Evolutionary conservation across 352 stramenopile species (phyloP).

Genomic region (Globisporangium yorkense): DNA sequence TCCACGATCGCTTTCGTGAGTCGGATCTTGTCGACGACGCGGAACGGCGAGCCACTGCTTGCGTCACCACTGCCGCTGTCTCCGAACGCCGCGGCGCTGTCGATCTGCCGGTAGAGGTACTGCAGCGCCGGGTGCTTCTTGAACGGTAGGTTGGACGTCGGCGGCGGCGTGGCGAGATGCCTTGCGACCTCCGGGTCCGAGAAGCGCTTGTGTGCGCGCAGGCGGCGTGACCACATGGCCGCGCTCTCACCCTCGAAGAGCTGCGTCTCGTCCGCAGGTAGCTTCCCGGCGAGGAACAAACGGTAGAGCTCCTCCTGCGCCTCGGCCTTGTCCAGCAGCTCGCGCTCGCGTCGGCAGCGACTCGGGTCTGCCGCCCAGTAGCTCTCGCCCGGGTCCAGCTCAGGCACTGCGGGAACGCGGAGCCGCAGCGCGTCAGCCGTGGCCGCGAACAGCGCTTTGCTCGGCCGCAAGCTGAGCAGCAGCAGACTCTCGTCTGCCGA

Average conservation of each 20-base stretch:
- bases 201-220: constrained; percentile 45
- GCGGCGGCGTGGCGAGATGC: constrained; percentile 13
- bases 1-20: constrained; percentile 70
- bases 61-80: constrained; percentile 6
- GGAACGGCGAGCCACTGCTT: constrained; percentile 44
- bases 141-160: constrained; percentile 39
- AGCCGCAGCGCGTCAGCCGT: constrained; percentile 41
- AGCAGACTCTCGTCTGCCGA: constrained; percentile 22
- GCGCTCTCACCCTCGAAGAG: constrained; percentile 35
- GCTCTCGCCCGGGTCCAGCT: constrained; percentile 35
- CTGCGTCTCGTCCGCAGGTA: constrained; percentile 50
- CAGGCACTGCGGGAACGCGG: constrained; percentile 35
- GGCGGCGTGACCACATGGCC: constrained; percentile 60
- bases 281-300: constrained; percentile 62
- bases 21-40: constrained; percentile 69
- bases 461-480: constrained; percentile 50
- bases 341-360: constrained; percentile 17
- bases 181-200: constrained; percentile 11
- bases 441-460: constrained; percentile 28
- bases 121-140: constrained; percentile 38
- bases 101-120: constrained; percentile 70
- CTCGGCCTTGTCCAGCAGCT: constrained; percentile 28
- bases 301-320: constrained; percentile 66
- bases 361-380: constrained; percentile 28
- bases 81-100: constrained; percentile 6